A percentile compares a stretch with the other conserved stretches of the same genome.
Evolutionary conservation across 805 yeast genomes (phyloP).

Genomic region (Candida khao-thaluensis): DNA sequence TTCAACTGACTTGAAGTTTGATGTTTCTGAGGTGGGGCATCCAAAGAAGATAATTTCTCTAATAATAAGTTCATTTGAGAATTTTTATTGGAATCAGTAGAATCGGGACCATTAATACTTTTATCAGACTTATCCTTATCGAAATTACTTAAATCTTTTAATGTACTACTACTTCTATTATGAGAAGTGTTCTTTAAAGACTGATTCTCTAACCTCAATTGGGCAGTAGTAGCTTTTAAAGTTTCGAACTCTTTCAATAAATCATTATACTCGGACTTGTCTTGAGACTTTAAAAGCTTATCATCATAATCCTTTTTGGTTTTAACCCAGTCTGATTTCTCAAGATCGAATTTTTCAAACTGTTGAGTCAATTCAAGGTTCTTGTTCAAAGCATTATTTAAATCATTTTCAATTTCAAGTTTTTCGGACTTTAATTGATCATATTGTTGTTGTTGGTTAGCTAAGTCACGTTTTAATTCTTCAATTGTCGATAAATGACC

Average conservation of each 20-base stretch:
- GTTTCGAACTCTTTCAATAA: conserved; percentile 25
- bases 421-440: conserved; percentile 10
- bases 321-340: conserved; percentile 9
- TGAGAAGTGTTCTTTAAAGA: conserved; percentile 28
- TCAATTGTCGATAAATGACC: neutral
- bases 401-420: conserved; percentile 9
- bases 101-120: neutral
- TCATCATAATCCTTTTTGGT: conserved; percentile 9
- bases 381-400: conserved; percentile 8
- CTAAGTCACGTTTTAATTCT: conserved; percentile 1
- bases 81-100: conserved; percentile 1
- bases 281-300: conserved; percentile 5
- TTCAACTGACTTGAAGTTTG: conserved; percentile 18
- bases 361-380: conserved; percentile 10
- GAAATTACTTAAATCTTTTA: conserved; percentile 9
- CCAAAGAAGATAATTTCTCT: conserved; percentile 29
- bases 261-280: conserved; percentile 11
- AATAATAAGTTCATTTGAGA: conserved; percentile 21
- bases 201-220: conserved; percentile 38
- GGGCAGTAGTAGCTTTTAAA: conserved; percentile 30
- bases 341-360: conserved; percentile 4
- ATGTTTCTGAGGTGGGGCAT: conserved; percentile 16
- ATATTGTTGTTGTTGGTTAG: neutral
- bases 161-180: conserved; percentile 13
- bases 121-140: neutral